phyloP scores from a whole-genome alignment of 257 asterid genomes.

The Voacanga thouarsii region DNA sequence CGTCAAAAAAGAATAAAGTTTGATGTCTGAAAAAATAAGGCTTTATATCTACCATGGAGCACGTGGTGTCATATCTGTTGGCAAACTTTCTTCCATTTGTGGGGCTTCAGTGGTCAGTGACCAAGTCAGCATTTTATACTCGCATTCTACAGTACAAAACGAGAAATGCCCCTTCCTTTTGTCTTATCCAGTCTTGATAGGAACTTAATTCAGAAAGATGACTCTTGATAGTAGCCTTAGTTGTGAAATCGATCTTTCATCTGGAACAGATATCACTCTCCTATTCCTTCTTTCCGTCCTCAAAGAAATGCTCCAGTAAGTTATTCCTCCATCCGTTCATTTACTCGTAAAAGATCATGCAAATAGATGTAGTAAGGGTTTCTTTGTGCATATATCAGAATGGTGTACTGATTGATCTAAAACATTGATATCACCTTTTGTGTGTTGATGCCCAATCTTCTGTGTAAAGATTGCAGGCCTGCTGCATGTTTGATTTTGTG shows the following conservation, averaged over 20 bases:
- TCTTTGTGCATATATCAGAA: neutral
- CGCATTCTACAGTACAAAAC: neutral
- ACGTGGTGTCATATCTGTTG: neutral
- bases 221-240: neutral
- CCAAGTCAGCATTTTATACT: neutral
- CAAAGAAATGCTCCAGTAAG: slow-evolving; percentile 2
- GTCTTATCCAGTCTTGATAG: neutral
- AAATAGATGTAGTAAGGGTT: neutral
- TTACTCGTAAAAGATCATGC: neutral
- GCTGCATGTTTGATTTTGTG: neutral
- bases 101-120: neutral
- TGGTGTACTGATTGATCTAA: neutral
- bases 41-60: neutral
- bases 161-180: neutral
- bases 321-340: neutral
- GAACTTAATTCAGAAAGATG: neutral
- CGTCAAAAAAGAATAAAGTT: neutral
- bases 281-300: neutral
- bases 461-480: neutral
- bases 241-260: neutral
- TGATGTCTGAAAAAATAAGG: neutral
- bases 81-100: neutral
- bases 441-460: neutral
- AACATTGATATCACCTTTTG: neutral
- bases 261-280: slow-evolving; percentile 8